Percentiles rank a stretch among this genome's conserved stretches.
phyloP scores from a whole-genome alignment of 495 filamentous ascomycete genomes.

The Bacidia gigantensis region DNA sequence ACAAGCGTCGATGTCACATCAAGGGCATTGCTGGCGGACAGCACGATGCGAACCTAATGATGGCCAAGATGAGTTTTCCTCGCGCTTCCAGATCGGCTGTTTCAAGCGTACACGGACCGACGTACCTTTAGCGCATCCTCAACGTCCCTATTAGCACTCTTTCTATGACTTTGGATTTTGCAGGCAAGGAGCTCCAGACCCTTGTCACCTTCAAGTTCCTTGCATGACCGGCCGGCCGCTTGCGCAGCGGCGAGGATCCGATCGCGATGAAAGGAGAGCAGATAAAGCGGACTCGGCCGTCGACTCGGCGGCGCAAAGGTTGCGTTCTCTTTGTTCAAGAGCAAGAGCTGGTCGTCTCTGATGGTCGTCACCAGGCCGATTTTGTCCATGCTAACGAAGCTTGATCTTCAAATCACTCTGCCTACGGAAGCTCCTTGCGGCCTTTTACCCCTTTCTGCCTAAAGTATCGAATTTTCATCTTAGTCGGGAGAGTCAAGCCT shows the following conservation, averaged over 20 bases:
- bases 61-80: conserved; percentile 19
- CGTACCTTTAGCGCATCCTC: conserved; percentile 3
- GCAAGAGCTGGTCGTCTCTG: conserved; percentile 17
- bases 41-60: conserved; percentile 29
- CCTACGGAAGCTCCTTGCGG: background rate
- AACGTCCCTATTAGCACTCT: background rate
- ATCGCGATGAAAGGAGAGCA: conserved; percentile 68
- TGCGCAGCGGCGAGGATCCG: conserved; percentile 63
- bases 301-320: conserved; percentile 25
- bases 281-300: conserved; percentile 55
- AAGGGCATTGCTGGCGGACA: conserved; percentile 36
- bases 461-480: background rate
- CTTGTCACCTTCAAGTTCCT: conserved; percentile 29
- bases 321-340: conserved; percentile 27
- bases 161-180: background rate
- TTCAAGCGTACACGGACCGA: background rate
- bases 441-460: background rate
- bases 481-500: background rate
- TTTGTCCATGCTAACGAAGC: background rate
- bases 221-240: conserved; percentile 35
- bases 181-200: conserved; percentile 1
- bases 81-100: background rate
- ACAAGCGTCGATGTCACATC: conserved; percentile 20
- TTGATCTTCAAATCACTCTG: background rate
- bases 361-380: conserved; percentile 3